These are phyloP conservation scores for Ampelocalamus luodianensis DNA, from an alignment of 176 grass and related monocot species.

Conservation along the genomic window DNA sequence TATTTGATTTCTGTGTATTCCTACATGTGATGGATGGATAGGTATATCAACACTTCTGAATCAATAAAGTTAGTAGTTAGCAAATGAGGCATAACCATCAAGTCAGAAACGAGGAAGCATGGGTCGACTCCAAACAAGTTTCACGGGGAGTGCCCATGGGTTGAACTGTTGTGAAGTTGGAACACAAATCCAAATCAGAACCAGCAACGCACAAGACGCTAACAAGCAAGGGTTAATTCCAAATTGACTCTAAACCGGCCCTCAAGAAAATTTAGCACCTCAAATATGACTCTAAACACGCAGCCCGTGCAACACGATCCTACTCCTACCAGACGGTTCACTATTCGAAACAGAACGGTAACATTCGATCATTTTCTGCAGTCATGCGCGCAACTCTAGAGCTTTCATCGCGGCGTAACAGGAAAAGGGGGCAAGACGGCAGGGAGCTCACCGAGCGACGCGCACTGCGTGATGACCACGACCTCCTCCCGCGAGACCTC, in stretches of 20 bases:
- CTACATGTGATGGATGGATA: background rate
- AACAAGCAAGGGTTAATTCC: background rate
- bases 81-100: background rate
- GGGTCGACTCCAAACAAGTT: background rate
- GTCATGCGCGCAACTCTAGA: background rate
- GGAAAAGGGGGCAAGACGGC: background rate
- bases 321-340: background rate
- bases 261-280: background rate
- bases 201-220: background rate
- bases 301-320: conserved; percentile 7
- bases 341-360: background rate
- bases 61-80: background rate
- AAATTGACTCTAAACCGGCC: background rate
- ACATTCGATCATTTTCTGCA: background rate
- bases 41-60: background rate
- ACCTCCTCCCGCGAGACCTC: conserved; percentile 61
- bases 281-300: background rate
- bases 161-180: background rate
- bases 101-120: background rate
- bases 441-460: conserved; percentile 55
- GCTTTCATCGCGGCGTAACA: background rate
- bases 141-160: no score
- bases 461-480: conserved; percentile 77
- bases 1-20: background rate
- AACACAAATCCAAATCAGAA: background rate